Evolutionary conservation across 306 rosid species (phyloP).

Genomic region (Crotalaria pallida): DNA sequence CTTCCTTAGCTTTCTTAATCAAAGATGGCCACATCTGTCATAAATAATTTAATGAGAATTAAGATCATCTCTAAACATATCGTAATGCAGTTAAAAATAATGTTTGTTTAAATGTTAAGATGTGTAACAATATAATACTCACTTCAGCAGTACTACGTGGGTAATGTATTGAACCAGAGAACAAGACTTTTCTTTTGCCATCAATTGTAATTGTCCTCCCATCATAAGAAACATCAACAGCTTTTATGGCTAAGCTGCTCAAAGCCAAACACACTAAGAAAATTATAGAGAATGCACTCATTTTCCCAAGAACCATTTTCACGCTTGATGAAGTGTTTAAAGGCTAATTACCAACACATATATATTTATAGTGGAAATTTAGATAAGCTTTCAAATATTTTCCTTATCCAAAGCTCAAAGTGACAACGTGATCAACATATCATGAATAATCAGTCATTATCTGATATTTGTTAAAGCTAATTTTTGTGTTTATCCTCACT

Average conservation of each 20-base stretch:
- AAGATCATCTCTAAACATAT: no score
- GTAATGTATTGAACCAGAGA: constrained; percentile 42
- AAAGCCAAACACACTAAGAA: not conserved
- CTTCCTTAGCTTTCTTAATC: constrained; percentile 38
- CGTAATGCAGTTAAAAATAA: no score
- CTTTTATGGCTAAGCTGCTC: not conserved
- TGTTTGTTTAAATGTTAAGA: no score
- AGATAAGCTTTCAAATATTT: not conserved
- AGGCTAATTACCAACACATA: not conserved
- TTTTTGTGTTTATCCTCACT: no score
- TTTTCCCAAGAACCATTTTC: not conserved
- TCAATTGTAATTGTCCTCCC: constrained; percentile 23
- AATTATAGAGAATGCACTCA: not conserved
- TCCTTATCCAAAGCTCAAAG: no score
- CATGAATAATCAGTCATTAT: no score
- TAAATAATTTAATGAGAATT: no score
- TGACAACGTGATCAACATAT: no score
- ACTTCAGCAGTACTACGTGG: constrained; percentile 37
- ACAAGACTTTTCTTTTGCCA: constrained; percentile 21
- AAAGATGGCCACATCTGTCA: constrained; percentile 42
- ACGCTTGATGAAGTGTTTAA: no score
- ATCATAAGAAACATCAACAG: constrained; percentile 23
- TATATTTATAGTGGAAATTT: not conserved
- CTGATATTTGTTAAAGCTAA: no score
- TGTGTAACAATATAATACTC: no score